These are phyloP conservation scores for Cyclotella atomus DNA, from an alignment of 108 stramenopile genomes.

Conservation along the genomic window DNA sequence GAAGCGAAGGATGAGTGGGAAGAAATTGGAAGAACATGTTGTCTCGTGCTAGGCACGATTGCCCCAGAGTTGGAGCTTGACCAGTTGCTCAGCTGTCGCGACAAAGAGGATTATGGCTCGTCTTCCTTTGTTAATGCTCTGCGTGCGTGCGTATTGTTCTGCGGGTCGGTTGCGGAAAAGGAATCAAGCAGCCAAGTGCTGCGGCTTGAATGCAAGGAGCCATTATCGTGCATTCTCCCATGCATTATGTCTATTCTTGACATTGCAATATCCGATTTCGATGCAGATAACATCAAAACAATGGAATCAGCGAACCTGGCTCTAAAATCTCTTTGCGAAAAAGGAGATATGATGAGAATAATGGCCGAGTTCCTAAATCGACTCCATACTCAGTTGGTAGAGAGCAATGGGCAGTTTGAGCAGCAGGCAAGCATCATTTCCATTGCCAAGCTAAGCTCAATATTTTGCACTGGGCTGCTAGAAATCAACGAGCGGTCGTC, in stretches of 20 bases:
- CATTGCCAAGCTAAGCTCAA: background rate
- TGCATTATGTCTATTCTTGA: conserved; percentile 29
- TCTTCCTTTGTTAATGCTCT: conserved; percentile 28
- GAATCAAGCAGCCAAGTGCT: background rate
- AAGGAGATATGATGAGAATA: conserved; percentile 14
- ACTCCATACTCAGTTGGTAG: background rate
- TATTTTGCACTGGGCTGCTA: background rate
- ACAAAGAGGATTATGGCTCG: background rate
- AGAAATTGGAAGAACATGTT: conserved; percentile 34
- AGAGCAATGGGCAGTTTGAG: background rate
- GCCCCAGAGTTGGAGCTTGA: conserved; percentile 44
- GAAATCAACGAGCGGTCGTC: background rate
- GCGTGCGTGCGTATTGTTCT: conserved; percentile 16
- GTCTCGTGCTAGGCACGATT: conserved; percentile 36
- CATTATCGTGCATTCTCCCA: conserved; percentile 29
- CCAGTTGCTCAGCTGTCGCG: conserved; percentile 13
- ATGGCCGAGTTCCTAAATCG: conserved; percentile 26
- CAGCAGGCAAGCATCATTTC: background rate
- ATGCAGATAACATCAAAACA: background rate
- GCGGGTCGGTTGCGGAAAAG: conserved; percentile 17
- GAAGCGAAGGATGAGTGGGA: background rate
- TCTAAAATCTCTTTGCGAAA: background rate
- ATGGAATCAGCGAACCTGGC: background rate
- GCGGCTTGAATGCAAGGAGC: conserved; percentile 23
- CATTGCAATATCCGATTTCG: background rate